phyloP scores from a whole-genome alignment of 164 flowering plant species.

The Magnolia officinalis region DNA sequence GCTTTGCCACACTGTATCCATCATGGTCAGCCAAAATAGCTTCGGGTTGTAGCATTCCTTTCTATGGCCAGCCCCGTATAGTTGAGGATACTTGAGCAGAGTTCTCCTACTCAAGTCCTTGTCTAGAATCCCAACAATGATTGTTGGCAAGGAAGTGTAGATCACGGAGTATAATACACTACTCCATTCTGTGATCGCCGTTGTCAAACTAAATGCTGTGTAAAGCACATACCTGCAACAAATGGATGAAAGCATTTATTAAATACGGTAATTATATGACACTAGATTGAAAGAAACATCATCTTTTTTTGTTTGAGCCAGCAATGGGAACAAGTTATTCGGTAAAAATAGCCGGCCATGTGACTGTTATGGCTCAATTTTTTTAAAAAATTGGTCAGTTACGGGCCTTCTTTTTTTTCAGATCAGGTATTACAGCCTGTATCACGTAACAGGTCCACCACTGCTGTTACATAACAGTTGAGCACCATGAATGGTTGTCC shows the following conservation, averaged over 20 bases:
- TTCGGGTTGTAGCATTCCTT: constrained; percentile 61
- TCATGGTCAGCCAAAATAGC: constrained; percentile 81
- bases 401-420: too few species aligned
- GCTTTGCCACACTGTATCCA: constrained; percentile 95
- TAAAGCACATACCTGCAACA: constrained; percentile 80
- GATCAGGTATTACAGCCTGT: too few species aligned
- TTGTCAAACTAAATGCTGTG: constrained; percentile 66
- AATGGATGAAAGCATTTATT: not conserved
- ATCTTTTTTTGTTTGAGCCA: too few species aligned
- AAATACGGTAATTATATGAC: not conserved
- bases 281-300: not conserved
- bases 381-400: too few species aligned
- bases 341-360: too few species aligned
- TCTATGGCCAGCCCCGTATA: constrained; percentile 86
- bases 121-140: constrained; percentile 81
- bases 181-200: constrained; percentile 94
- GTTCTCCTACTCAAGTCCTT: constrained; percentile 78
- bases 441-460: too few species aligned
- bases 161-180: constrained; percentile 81
- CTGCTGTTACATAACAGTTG: too few species aligned
- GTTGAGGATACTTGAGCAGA: constrained; percentile 66
- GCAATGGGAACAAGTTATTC: too few species aligned
- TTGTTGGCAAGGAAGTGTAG: constrained; percentile 81
- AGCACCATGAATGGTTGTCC: too few species aligned
- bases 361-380: too few species aligned